phyloP scores from a whole-genome alignment of 1,284 basidiomycete species.

The Cutaneotrichosporon daszewskae region DNA sequence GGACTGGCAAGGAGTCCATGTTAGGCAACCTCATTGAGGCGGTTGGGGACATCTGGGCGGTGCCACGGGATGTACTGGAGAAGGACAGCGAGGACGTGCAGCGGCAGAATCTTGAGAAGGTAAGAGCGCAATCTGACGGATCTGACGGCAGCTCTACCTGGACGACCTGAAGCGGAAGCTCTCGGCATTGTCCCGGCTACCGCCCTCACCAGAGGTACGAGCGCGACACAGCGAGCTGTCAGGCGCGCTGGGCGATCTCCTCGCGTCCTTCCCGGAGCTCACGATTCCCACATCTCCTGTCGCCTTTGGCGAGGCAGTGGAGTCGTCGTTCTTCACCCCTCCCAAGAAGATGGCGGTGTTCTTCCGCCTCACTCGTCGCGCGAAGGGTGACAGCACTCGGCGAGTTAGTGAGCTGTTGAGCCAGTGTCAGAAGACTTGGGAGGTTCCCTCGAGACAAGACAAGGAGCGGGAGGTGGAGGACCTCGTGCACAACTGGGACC shows the following conservation, averaged over 20 bases:
- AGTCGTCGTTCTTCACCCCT: slow-evolving; percentile 29
- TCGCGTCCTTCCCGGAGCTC: slow-evolving; percentile 30
- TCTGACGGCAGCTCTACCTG: slow-evolving; percentile 30
- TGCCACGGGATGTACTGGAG: slow-evolving; percentile 25
- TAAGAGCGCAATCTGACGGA: too few species aligned
- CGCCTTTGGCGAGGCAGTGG: not conserved
- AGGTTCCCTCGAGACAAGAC: slow-evolving; percentile 28
- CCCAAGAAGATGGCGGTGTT: slow-evolving; percentile 30
- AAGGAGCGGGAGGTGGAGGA: slow-evolving; percentile 34
- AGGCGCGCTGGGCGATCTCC: slow-evolving; percentile 17
- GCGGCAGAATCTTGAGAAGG: slow-evolving; percentile 32
- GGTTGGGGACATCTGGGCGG: slow-evolving; percentile 37
- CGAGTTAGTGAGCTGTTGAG: slow-evolving; percentile 36
- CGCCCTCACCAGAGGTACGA: slow-evolving; percentile 19
- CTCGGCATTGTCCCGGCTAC: slow-evolving; percentile 16
- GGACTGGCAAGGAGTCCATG: slow-evolving; percentile 11
- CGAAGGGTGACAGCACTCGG: slow-evolving; percentile 18
- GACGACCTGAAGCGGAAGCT: slow-evolving; percentile 35
- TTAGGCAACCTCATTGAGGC: slow-evolving; percentile 26
- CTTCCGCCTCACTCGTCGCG: slow-evolving; percentile 20
- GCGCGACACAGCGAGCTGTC: slow-evolving; percentile 23
- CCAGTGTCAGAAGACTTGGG: slow-evolving; percentile 41
- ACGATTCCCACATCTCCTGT: slow-evolving; percentile 14
- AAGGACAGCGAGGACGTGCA: slow-evolving; percentile 32
- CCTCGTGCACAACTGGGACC: slow-evolving; percentile 29